A percentile compares a stretch with the other conserved stretches of the same genome.
These are phyloP conservation scores for Salix koriyanagi DNA, from an alignment of 345 rosid genomes.

Conservation along the genomic window DNA sequence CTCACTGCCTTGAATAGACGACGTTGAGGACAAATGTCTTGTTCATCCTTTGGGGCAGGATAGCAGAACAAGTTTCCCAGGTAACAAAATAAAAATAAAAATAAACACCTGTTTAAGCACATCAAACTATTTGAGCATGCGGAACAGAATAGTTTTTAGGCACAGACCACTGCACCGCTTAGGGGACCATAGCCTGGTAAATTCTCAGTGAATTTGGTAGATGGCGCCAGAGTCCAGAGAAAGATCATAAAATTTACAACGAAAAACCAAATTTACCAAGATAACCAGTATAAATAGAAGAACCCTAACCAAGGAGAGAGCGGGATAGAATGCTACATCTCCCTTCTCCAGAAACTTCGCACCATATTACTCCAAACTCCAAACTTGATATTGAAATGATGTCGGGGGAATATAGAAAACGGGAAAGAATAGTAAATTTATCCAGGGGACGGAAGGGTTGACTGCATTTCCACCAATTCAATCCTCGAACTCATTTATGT, in stretches of 20 bases:
- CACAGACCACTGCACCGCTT: not conserved
- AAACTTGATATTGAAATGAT: conserved; percentile 9
- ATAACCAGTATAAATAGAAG: conserved; percentile 3
- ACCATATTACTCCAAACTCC: conserved; percentile 16
- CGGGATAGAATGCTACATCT: conserved; percentile 10
- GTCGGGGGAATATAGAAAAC: not conserved
- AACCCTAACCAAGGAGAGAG: conserved; percentile 2
- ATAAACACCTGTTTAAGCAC: not conserved
- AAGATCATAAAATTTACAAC: not conserved
- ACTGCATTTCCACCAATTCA: conserved; percentile 23
- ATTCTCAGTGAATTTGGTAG: not conserved
- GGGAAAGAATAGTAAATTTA: not conserved
- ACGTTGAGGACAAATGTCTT: not conserved
- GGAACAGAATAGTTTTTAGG: not conserved
- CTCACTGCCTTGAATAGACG: not conserved
- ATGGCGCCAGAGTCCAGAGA: not conserved
- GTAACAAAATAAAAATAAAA: too few relatives aligned
- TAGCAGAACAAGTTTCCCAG: too few relatives aligned
- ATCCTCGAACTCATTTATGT: conserved; percentile 84
- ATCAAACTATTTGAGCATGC: not conserved
- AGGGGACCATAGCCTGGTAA: not conserved
- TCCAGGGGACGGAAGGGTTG: not conserved
- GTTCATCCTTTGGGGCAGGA: not conserved
- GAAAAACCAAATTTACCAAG: not conserved
- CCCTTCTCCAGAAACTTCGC: conserved; percentile 8